Conservation (phyloP, 73 alveolate species). For the Paraurostyla sp. region DNA sequence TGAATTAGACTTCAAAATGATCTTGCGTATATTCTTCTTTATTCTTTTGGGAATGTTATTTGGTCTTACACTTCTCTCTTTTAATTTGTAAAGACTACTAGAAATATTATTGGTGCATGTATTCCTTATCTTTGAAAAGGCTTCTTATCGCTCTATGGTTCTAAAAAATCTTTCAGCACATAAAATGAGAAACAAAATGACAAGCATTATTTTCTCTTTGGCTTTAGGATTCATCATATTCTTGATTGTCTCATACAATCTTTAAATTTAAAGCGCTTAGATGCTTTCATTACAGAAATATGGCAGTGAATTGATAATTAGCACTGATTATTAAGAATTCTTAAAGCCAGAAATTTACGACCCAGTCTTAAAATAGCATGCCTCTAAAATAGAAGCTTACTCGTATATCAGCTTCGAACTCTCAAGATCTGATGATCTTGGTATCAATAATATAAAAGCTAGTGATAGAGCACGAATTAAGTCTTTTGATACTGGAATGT, state of each 20-base stretch:
- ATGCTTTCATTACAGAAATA: constrained; percentile 1
- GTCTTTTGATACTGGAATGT: background rate
- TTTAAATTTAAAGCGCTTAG: constrained; percentile 64
- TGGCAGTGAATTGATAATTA: constrained; percentile 55
- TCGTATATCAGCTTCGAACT: constrained; percentile 38
- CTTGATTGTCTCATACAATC: constrained; percentile 61
- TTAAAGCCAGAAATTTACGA: constrained; percentile 26
- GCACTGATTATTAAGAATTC: background rate
- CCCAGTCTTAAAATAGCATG: constrained; percentile 47
- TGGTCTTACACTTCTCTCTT: constrained; percentile 94
- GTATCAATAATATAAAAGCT: background rate
- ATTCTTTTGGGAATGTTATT: constrained; percentile 94
- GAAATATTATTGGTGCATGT: constrained; percentile 61
- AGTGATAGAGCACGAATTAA: constrained; percentile 48
- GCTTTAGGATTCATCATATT: constrained; percentile 78
- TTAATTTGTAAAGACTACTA: constrained; percentile 75
- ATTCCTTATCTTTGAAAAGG: constrained; percentile 87
- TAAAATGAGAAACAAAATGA: constrained; percentile 94
- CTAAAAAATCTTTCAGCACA: constrained; percentile 96
- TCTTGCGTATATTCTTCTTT: constrained; percentile 92
- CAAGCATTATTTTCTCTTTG: constrained; percentile 90
- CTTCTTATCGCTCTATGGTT: constrained; percentile 88
- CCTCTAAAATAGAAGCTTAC: constrained; percentile 23
- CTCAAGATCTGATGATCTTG: background rate
- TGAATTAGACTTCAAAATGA: constrained; percentile 87